Evolutionary conservation across 2,329 filamentous ascomycete genomes (phyloP), one percentile per base, ranked within the genome.

Genomic region (Phialophora verrucosa): DNA sequence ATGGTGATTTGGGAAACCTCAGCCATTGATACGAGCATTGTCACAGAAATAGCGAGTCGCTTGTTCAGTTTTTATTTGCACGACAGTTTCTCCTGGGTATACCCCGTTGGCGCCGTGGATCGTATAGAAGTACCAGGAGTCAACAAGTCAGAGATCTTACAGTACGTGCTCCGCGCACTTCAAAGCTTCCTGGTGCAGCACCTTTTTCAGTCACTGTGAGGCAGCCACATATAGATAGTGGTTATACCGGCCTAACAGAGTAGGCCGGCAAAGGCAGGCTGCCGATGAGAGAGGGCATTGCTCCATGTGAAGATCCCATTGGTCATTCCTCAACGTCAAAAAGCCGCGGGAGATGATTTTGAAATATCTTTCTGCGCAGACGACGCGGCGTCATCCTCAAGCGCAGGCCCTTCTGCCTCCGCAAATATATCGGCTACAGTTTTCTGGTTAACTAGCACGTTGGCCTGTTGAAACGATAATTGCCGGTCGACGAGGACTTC

Each of bases 401-500:
- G 20, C 6, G 23, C 31, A 7, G 27, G 17, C 59, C 38, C 25
- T 25, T 29, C 53, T 55, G 53, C 25, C 53, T 55, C 53, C 4
- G 47, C 38, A 27, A 60, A 32, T 17, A 60, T 50, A 17, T 67
- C 58, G 20, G 31, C 38, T 20, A 70, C 50, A 8, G 64, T 53
- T 27, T 61, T 61, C 32, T 67, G 42, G 2, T 57, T 20, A n/a
- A 66, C 25, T 17, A 71, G 35, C 27, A 62, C 25, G 4, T 60
- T 42, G 27, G 68, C 70, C 58, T 71, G 59, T 8, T 70, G 64
- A 23, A 64, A 70, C 2, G 68, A 67, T 10, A 64, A 38, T 44
- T 70, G 65, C 50, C 65, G 63, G 38, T 70, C 68, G 50, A 60
- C 57, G 25, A 70, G 63, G 12, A 70, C 66, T 59, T 64, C 53